Evolutionary conservation across 148 eudicot genomes (phyloP).

Genomic region (Pouteria glomerata): DNA sequence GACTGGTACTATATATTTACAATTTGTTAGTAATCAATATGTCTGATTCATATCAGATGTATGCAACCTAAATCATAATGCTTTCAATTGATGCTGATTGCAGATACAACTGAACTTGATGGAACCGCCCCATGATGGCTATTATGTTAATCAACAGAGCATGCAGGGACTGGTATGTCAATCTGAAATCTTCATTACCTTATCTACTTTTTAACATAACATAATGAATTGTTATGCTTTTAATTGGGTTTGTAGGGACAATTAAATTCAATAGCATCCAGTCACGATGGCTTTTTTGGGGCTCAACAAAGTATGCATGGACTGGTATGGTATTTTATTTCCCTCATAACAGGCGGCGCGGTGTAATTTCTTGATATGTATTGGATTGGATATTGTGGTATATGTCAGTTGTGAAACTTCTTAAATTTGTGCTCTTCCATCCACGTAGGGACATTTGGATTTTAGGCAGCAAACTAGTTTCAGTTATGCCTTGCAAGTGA

Average conservation of each 20-base stretch:
- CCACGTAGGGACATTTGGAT: slow-evolving; percentile 70
- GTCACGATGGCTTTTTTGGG: slow-evolving; percentile 77
- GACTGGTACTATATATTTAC: slow-evolving; percentile 47
- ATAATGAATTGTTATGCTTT: not conserved
- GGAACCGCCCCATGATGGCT: slow-evolving; percentile 94
- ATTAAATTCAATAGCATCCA: slow-evolving; percentile 56
- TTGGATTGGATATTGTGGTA: not conserved
- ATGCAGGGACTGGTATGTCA: slow-evolving; percentile 84
- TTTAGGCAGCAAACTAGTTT: slow-evolving; percentile 60
- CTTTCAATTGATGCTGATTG: slow-evolving; percentile 17
- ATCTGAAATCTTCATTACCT: slow-evolving; percentile 6
- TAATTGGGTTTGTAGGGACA: slow-evolving; percentile 52
- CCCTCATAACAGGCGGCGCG: not conserved
- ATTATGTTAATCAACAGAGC: slow-evolving; percentile 67
- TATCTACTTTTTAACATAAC: not conserved
- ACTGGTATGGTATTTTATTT: slow-evolving; percentile 40
- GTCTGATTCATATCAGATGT: not conserved
- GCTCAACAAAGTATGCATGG: slow-evolving; percentile 72
- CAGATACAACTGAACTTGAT: slow-evolving; percentile 84
- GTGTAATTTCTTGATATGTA: not conserved
- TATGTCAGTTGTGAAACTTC: not conserved
- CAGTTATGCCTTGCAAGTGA: slow-evolving; percentile 64
- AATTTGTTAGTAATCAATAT: not conserved
- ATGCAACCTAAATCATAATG: not conserved
- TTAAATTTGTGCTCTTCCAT: slow-evolving; percentile 1